These are phyloP conservation scores for Diaporthe sp. DNA, from an alignment of 2,329 filamentous ascomycete genomes.

Conservation along the genomic window DNA sequence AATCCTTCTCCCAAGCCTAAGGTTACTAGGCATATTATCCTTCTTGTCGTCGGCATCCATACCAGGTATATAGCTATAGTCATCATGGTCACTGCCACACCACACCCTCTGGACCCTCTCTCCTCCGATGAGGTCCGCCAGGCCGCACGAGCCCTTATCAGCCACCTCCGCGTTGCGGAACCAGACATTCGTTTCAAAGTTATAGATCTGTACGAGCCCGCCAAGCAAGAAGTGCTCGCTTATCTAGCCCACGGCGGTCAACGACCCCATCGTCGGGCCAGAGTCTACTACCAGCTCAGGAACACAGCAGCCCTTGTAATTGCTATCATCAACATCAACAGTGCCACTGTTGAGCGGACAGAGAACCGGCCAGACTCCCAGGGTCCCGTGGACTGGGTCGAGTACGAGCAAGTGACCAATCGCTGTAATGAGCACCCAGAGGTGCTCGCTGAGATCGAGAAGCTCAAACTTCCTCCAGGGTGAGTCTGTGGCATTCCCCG, in stretches of 20 bases:
- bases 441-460: background rate
- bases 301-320: background rate
- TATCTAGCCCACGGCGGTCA: background rate
- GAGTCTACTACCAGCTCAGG: background rate
- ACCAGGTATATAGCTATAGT: background rate
- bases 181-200: background rate
- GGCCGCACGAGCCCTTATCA: background rate
- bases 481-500: background rate
- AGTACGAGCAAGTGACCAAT: background rate
- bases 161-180: background rate
- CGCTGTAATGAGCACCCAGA: background rate
- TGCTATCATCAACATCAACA: background rate
- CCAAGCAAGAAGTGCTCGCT: background rate
- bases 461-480: constrained; percentile 1
- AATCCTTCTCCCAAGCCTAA: background rate
- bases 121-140: background rate
- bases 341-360: background rate
- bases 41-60: background rate
- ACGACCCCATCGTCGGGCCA: background rate
- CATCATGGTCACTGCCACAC: background rate
- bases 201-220: background rate
- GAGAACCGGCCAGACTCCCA: background rate
- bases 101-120: background rate
- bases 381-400: background rate
- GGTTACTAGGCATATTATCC: background rate